phyloP scores from a whole-genome alignment of 2,329 filamentous ascomycete species.

The Colletotrichum cuscutae region DNA sequence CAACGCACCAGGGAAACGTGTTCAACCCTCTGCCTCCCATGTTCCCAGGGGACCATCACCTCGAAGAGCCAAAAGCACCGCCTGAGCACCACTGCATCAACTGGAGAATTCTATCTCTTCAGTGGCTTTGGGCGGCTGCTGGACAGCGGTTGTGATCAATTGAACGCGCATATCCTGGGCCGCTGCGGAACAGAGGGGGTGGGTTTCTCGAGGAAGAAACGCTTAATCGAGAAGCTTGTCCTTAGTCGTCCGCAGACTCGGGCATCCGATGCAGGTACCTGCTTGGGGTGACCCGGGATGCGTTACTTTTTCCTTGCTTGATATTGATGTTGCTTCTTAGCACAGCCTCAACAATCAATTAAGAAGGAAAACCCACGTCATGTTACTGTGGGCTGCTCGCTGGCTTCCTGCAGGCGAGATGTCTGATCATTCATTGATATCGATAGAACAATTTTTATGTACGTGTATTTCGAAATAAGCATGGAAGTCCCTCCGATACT shows the following conservation, averaged over 20 bases:
- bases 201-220: conserved; percentile 1
- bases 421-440: not conserved
- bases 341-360: conserved; percentile 31
- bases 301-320: conserved; percentile 7
- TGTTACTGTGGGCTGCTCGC: conserved; percentile 2
- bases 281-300: conserved; percentile 17
- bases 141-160: not conserved
- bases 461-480: not conserved
- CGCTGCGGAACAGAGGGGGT: not conserved
- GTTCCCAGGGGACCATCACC: not conserved
- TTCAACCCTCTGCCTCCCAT: not conserved
- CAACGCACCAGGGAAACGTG: conserved; percentile 15
- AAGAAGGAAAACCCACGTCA: not conserved
- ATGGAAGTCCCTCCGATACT: not conserved
- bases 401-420: not conserved
- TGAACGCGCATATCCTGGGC: conserved; percentile 10
- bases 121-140: not conserved
- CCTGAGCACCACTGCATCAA: not conserved
- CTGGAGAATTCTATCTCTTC: not conserved
- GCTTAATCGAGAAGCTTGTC: conserved; percentile 33
- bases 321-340: conserved; percentile 1
- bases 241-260: conserved; percentile 19
- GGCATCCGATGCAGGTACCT: conserved; percentile 8
- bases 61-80: conserved; percentile 2
- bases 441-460: not conserved